Evolutionary conservation across 2,329 filamentous ascomycete species (phyloP).

Genomic region (Triangularia setosa): DNA sequence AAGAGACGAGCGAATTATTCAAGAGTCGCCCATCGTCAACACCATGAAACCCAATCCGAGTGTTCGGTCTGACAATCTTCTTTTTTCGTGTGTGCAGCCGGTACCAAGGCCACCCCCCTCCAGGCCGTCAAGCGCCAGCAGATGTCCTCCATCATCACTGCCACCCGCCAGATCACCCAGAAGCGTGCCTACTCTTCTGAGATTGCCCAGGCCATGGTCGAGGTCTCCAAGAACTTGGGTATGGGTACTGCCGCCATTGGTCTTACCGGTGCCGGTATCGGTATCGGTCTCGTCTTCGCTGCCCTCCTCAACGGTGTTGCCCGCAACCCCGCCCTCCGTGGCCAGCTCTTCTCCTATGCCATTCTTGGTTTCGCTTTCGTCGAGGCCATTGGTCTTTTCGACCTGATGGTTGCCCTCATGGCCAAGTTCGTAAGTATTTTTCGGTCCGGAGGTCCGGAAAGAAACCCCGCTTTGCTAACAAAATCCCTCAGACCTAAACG

Average conservation of each 20-base stretch:
- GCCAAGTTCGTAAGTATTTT: constrained; percentile 73
- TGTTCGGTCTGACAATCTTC: constrained; percentile 16
- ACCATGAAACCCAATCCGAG: constrained; percentile 14
- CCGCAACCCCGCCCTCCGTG: constrained; percentile 91
- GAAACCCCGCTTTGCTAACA: constrained; percentile 5
- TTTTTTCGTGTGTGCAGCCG: constrained; percentile 37
- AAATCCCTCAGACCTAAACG: constrained; percentile 28
- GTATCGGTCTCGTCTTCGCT: constrained; percentile 93
- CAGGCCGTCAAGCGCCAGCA: constrained; percentile 74
- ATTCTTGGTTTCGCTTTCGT: constrained; percentile 95
- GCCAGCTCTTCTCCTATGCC: constrained; percentile 94
- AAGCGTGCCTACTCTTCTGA: constrained; percentile 81
- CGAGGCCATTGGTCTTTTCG: constrained; percentile 86
- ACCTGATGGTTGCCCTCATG: constrained; percentile 90
- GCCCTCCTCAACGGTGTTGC: constrained; percentile 84
- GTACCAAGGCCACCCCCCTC: constrained; percentile 59
- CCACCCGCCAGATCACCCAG: constrained; percentile 60
- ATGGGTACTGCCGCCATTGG: constrained; percentile 87
- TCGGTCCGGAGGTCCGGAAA: neutral
- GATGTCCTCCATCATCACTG: constrained; percentile 61
- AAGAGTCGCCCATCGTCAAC: constrained; percentile 6
- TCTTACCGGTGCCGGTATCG: constrained; percentile 89
- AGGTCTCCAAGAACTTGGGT: constrained; percentile 87
- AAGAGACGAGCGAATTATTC: constrained; percentile 1
- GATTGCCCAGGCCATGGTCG: constrained; percentile 83